Evolutionary conservation across 345 rosid species (phyloP).

Genomic region (Aethionema arabicum): DNA sequence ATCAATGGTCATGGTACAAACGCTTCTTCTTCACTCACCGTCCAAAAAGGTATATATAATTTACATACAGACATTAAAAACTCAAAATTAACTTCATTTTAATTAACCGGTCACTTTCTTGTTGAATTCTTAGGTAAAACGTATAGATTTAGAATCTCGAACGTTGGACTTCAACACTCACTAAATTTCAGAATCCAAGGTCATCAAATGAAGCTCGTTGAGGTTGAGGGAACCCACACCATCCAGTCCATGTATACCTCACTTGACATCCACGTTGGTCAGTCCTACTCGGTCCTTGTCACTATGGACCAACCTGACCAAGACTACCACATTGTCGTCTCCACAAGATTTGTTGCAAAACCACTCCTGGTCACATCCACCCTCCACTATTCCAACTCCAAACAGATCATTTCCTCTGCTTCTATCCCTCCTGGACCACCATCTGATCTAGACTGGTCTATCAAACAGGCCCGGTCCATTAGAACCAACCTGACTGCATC

Average conservation of each 20-base stretch:
- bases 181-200: constrained; percentile 69
- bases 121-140: constrained; percentile 48
- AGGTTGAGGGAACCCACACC: constrained; percentile 92
- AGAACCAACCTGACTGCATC: constrained; percentile 91
- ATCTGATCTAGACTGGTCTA: constrained; percentile 53
- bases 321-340: constrained; percentile 60
- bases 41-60: constrained; percentile 48
- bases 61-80: constrained; percentile 14
- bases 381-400: constrained; percentile 72
- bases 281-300: constrained; percentile 81
- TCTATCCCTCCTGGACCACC: constrained; percentile 52
- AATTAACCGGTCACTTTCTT: neutral
- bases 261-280: constrained; percentile 82
- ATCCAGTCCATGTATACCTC: constrained; percentile 60
- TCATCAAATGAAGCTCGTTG: constrained; percentile 77
- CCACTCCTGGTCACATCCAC: constrained; percentile 45
- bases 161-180: constrained; percentile 73
- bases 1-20: constrained; percentile 73
- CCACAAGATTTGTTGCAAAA: constrained; percentile 55
- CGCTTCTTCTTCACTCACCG: constrained; percentile 55
- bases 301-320: constrained; percentile 69
- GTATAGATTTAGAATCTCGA: constrained; percentile 80
- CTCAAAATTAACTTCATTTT: neutral
- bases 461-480: constrained; percentile 78
- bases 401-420: constrained; percentile 36